Evolutionary conservation across 2,329 filamentous ascomycete species (phyloP), one percentile per base, ranked within the genome.

Genomic region (Sporothrix mexicana): DNA sequence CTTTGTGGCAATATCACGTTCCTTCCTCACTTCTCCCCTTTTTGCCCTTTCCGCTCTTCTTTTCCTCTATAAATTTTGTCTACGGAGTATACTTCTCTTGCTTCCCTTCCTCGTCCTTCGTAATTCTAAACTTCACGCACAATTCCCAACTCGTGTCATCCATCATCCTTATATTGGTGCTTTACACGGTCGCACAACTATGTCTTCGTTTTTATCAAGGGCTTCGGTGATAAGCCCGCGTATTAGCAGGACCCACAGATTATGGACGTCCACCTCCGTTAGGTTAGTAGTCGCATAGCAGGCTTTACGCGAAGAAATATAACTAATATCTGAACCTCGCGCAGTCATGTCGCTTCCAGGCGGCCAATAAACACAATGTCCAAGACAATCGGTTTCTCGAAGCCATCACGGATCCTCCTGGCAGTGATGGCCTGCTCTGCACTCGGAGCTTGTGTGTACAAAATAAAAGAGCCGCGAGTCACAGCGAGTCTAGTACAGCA

Each of bases 301-400:
- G 51, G 6, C 51, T 53, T n/a, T 17, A 53, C 23, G 51, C 15
- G 51, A 53, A 53, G 51, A 53, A 53, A 53, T 53, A 9, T 53
- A 53, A 53, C 51, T 53, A 53, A 53, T 20, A 17, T 53, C 51
- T 53, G n/a, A 53, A 53, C 51, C 15, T 53, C 51, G 51, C 23
- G 17, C 15, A 53, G 51, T n/a, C 51, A 53, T 23, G 51, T 53
- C 51, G 17, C 8, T 53, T 17, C 51, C 23, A 20, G 51, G 51
- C 51, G 51, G n/a, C 51, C 51, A n/a, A 53, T 53, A 53, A 53
- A 53, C 51, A 53, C 51, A 53, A 53, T 53, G 51, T 53, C 51
- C 51, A 53, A 53, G 51, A 53, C 51, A 53, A 53, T 53, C 8
- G 51, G 51, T 20, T 53, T 23, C 51, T 53, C 51, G 17, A 53